Evolutionary conservation across 148 eudicot genomes (phyloP).

Genomic region (Rhododendron kiyosumense): DNA sequence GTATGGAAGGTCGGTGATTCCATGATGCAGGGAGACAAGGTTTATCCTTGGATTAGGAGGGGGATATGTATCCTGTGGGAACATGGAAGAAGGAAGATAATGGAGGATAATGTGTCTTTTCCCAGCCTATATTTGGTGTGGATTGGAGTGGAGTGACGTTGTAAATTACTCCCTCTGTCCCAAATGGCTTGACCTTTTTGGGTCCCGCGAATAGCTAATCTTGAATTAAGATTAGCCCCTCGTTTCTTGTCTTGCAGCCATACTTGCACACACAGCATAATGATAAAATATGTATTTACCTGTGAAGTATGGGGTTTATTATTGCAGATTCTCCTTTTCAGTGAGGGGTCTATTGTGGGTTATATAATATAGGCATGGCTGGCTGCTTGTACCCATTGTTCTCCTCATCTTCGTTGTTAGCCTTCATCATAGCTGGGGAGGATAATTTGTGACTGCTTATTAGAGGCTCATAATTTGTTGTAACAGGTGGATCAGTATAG

Average conservation of each 20-base stretch:
- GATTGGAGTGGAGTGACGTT: not conserved
- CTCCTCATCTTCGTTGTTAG: not conserved
- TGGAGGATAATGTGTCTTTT: not conserved
- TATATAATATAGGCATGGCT: not conserved
- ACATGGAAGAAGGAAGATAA: not conserved
- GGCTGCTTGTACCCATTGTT: not conserved
- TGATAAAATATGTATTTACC: not conserved
- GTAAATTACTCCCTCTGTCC: not conserved
- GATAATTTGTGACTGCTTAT: not conserved
- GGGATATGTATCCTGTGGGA: not conserved
- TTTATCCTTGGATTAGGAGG: not conserved
- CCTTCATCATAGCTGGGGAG: not conserved
- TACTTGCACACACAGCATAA: not conserved
- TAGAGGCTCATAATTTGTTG: slow-evolving; percentile 1
- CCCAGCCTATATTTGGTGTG: not conserved
- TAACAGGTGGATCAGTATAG: slow-evolving; percentile 72
- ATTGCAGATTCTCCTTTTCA: not conserved
- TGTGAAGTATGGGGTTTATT: not conserved
- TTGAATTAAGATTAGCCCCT: not conserved
- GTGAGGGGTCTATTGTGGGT: not conserved
- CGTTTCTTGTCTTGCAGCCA: not conserved
- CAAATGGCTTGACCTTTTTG: not conserved
- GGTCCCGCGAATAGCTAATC: not conserved
- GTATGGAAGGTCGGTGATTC: not conserved
- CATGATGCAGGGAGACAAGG: not conserved